phyloP scores from a whole-genome alignment of 2,329 filamentous ascomycete species.

The Pseudonectria buxi region DNA sequence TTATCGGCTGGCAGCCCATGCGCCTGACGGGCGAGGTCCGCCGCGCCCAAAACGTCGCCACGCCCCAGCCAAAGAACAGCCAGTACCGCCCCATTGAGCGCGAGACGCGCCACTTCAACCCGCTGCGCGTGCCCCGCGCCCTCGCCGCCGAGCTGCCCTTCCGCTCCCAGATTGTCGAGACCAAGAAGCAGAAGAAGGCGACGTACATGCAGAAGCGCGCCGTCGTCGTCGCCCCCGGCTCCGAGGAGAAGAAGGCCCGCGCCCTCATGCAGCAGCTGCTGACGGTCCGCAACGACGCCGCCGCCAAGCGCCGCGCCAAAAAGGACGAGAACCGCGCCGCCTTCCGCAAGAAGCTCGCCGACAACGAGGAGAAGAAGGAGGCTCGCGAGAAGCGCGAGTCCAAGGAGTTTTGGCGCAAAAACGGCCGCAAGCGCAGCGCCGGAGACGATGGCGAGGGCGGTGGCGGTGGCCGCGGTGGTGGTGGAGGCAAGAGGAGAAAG shows the following conservation, averaged over 20 bases:
- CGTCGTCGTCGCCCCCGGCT: slow-evolving; percentile 69
- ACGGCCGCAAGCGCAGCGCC: slow-evolving; percentile 64
- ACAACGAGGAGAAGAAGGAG: slow-evolving; percentile 75
- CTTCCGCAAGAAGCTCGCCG: slow-evolving; percentile 77
- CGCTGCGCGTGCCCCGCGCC: slow-evolving; percentile 67
- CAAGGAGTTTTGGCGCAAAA: slow-evolving; percentile 86
- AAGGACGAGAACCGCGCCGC: slow-evolving; percentile 80
- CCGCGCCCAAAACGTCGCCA: slow-evolving; percentile 64
- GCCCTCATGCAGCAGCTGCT: slow-evolving; percentile 89
- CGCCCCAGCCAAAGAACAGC: slow-evolving; percentile 76
- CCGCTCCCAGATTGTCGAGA: slow-evolving; percentile 81
- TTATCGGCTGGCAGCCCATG: slow-evolving; percentile 91
- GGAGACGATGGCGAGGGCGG: slow-evolving; percentile 34
- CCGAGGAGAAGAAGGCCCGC: slow-evolving; percentile 84
- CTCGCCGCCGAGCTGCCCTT: slow-evolving; percentile 81
- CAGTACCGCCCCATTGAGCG: slow-evolving; percentile 69
- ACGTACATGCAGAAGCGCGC: slow-evolving; percentile 96
- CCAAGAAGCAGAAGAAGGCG: slow-evolving; percentile 69
- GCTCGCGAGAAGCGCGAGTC: slow-evolving; percentile 85
- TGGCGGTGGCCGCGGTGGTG: slow-evolving; percentile 25
- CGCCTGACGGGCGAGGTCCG: slow-evolving; percentile 89
- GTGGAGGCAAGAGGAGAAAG: slow-evolving; percentile 30
- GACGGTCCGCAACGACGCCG: slow-evolving; percentile 84
- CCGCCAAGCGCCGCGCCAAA: slow-evolving; percentile 72
- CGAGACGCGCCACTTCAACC: slow-evolving; percentile 68